Evolutionary conservation across 331 rosid species (phyloP).

Genomic region (Malus hybrid): DNA sequence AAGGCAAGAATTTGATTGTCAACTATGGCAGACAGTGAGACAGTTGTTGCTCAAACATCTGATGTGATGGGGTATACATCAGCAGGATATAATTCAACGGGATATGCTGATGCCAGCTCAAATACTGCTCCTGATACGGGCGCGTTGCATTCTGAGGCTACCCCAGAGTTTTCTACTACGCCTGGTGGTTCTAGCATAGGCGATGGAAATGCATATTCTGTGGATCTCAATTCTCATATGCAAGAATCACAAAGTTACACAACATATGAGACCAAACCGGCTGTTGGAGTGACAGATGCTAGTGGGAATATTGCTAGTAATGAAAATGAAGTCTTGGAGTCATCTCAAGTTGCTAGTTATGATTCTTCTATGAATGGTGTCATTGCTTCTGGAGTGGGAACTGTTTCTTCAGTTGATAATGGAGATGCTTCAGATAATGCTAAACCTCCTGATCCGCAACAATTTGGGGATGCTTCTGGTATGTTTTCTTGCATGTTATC

Average conservation of each 20-base stretch:
- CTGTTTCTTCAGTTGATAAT: slow-evolving; percentile 38
- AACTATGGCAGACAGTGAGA: slow-evolving; percentile 70
- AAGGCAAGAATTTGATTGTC: slow-evolving; percentile 2
- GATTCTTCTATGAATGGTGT: slow-evolving; percentile 48
- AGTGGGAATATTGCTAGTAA: slow-evolving; percentile 20
- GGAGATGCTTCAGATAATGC: slow-evolving; percentile 47
- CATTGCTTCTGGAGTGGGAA: slow-evolving; percentile 13
- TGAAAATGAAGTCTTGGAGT: slow-evolving; percentile 28
- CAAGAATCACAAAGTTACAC: slow-evolving; percentile 42
- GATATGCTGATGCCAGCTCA: slow-evolving; percentile 33
- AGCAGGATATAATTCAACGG: slow-evolving; percentile 32
- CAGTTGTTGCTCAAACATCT: slow-evolving; percentile 51
- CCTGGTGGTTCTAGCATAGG: slow-evolving; percentile 28
- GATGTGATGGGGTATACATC: slow-evolving; percentile 29
- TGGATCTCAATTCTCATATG: slow-evolving; percentile 39
- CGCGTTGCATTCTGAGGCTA: slow-evolving; percentile 16
- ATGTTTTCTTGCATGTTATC: slow-evolving; percentile 5
- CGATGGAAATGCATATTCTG: slow-evolving; percentile 32
- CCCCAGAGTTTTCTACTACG: slow-evolving; percentile 30
- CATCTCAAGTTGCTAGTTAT: slow-evolving; percentile 23
- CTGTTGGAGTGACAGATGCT: slow-evolving; percentile 24
- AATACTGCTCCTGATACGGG: slow-evolving; percentile 30
- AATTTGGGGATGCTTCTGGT: slow-evolving; percentile 66
- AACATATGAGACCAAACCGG: slow-evolving; percentile 26
- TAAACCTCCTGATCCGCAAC: slow-evolving; percentile 49